These are phyloP conservation scores for Plasmopara viticola DNA, from an alignment of 352 stramenopile species.

Conservation along the genomic window DNA sequence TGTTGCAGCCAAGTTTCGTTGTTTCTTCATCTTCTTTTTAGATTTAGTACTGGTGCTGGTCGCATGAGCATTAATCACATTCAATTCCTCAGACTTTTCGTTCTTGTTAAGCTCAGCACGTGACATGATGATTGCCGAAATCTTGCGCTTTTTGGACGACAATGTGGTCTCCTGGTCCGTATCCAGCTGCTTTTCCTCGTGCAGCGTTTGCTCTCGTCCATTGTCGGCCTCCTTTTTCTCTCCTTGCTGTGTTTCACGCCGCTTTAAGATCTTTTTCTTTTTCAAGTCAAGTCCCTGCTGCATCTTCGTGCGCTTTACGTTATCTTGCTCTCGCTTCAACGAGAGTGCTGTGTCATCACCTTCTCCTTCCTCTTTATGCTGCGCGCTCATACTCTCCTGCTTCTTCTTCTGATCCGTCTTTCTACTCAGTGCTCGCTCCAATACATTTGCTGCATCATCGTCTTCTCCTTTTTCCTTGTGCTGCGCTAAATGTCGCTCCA, in stretches of 20 bases:
- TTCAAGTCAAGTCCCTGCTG: not conserved
- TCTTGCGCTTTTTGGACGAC: conserved; percentile 4
- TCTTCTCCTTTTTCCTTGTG: not conserved
- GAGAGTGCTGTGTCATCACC: not conserved
- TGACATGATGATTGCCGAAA: not conserved
- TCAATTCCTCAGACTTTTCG: not conserved
- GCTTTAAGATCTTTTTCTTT: not conserved
- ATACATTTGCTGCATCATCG: not conserved
- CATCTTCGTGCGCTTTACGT: not conserved
- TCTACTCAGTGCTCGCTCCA: not conserved
- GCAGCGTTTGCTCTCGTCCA: not conserved
- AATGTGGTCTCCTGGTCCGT: conserved; percentile 5
- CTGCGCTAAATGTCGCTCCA: too few relatives aligned
- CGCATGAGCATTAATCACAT: not conserved
- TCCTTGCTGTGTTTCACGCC: not conserved
- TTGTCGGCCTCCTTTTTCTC: too few relatives aligned
- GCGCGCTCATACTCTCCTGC: not conserved
- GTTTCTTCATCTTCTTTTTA: conserved; percentile 8
- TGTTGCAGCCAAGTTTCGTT: not conserved
- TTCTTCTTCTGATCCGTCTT: not conserved
- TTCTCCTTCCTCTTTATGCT: not conserved
- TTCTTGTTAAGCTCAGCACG: conserved; percentile 5
- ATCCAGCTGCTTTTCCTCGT: not conserved
- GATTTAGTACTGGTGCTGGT: not conserved
- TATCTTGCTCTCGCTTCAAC: not conserved